phyloP scores from a whole-genome alignment of 139 green algal species.

The Gonium pectorale region DNA sequence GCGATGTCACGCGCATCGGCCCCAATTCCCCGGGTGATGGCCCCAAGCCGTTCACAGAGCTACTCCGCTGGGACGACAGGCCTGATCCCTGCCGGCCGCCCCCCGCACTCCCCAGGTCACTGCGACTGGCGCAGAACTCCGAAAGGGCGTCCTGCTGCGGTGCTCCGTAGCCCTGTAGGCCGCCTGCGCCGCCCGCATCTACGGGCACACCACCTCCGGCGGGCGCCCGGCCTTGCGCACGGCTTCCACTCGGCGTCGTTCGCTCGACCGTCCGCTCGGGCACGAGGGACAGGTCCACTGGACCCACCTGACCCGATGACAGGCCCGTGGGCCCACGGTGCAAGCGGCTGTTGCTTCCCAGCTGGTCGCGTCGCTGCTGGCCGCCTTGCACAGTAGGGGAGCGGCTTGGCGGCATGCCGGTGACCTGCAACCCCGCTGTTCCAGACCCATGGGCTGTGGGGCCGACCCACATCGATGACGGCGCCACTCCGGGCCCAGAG shows the following conservation, averaged over 20 bases:
- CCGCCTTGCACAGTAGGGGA: background rate
- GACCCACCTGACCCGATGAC: background rate
- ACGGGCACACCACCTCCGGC: no score
- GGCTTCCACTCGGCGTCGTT: background rate
- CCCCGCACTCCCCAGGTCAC: conserved; percentile 8
- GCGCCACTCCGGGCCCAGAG: no score
- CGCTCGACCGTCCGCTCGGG: background rate
- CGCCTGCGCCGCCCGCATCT: no score
- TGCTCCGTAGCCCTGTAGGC: background rate
- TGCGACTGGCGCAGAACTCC: conserved; percentile 11
- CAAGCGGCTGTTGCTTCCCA: background rate
- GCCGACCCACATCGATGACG: conserved; percentile 25
- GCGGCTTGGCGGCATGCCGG: background rate
- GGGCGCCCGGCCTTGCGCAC: background rate
- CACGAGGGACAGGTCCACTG: background rate
- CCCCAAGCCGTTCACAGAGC: no score
- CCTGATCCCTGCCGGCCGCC: no score
- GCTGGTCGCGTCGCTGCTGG: conserved; percentile 13
- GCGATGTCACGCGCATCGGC: conserved; percentile 5
- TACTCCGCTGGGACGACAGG: no score
- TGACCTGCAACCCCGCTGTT: background rate
- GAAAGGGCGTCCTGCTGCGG: conserved; percentile 14
- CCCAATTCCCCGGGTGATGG: no score
- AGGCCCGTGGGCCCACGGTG: background rate
- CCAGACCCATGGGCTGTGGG: background rate